These are phyloP conservation scores for Camellia granthamiana DNA, from an alignment of 148 eudicot species.

Conservation along the genomic window DNA sequence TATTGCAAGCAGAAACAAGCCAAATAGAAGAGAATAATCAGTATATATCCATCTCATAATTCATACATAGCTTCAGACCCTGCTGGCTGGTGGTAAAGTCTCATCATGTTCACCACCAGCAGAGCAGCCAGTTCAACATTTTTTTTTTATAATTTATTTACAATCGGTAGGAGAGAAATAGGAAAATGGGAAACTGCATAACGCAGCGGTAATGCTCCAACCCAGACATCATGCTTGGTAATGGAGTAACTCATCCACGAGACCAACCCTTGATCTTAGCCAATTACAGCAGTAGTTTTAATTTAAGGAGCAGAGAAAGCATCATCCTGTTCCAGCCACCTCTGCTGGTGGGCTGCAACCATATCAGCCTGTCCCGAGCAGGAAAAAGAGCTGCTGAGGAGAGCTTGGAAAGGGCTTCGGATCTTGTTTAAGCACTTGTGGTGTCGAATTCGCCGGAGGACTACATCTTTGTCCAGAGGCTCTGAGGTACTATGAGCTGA, in stretches of 20 bases:
- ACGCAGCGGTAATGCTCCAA: too few relatives aligned
- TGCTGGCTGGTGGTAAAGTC: too few relatives aligned
- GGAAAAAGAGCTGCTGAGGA: conserved; percentile 7
- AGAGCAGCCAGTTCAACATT: not conserved
- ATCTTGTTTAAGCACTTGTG: conserved; percentile 38
- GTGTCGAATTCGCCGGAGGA: conserved; percentile 37
- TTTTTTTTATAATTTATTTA: too few relatives aligned
- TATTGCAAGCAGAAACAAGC: too few relatives aligned
- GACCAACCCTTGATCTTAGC: too few relatives aligned
- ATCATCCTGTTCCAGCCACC: conserved; percentile 22
- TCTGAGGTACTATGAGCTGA: conserved; percentile 14
- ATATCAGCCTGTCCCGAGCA: not conserved
- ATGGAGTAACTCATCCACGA: too few relatives aligned
- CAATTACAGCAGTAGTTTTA: too few relatives aligned
- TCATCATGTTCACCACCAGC: not conserved
- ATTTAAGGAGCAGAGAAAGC: conserved; percentile 23
- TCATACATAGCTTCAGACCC: not conserved
- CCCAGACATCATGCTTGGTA: too few relatives aligned
- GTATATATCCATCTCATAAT: too few relatives aligned
- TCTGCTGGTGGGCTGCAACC: conserved; percentile 6
- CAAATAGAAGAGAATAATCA: too few relatives aligned
- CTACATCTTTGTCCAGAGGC: conserved; percentile 35
- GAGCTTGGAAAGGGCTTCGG: conserved; percentile 26
- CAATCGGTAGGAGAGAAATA: too few relatives aligned
- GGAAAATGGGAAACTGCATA: too few relatives aligned